Evolutionary conservation across 306 rosid genomes (phyloP), one percentile per base, ranked within the genome.

Genomic region (Cucurbita maxima): DNA sequence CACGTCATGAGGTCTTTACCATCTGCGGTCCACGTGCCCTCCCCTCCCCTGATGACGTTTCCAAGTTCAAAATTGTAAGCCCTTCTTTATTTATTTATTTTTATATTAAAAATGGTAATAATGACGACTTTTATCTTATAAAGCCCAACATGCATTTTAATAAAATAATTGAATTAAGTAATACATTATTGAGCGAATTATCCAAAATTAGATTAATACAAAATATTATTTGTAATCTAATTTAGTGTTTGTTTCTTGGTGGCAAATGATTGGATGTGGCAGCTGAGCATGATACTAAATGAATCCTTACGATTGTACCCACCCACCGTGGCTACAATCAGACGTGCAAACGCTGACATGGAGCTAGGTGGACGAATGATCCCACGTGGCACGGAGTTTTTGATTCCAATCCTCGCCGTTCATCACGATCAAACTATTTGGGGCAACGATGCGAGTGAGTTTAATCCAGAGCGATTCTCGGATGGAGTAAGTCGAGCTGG

Each of bases 21-120:
- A 81, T 95, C 73, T 95, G 96, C 20, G 97, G 97, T 55, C 25
- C 99, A 89, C 96, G 96, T 88, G 96, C 82, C 76, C 66, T 79
- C 6, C 99, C 99, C 58, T 68, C 90, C 74, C 86, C 83, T 58
- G 92, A 95, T 76, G 87, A 88, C 60, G 86, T 91, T 30, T 85
- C 73, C 3, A 91, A 89, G 88, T 96, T 95, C 10, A 95, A 90
- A 88, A 95, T 92, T 90, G 99, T 94, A 83, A 79, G 66, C 41
- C 19, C 34, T 40, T 43, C 20, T 1, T 25, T 22, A 36, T 22
- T 3, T 64, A 15, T 19, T 48, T 48, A 3, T 13, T 13, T 48
- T 47, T 11, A 43, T 43, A 1, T 8, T 1, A 1, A 43, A 41
- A 7, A 41, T 41, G 8, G 2, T 41, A 41, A 41, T 41, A 41